These are phyloP conservation scores for Podaxis pistillaris DNA, from an alignment of 768 basidiomycete genomes.

Conservation along the genomic window DNA sequence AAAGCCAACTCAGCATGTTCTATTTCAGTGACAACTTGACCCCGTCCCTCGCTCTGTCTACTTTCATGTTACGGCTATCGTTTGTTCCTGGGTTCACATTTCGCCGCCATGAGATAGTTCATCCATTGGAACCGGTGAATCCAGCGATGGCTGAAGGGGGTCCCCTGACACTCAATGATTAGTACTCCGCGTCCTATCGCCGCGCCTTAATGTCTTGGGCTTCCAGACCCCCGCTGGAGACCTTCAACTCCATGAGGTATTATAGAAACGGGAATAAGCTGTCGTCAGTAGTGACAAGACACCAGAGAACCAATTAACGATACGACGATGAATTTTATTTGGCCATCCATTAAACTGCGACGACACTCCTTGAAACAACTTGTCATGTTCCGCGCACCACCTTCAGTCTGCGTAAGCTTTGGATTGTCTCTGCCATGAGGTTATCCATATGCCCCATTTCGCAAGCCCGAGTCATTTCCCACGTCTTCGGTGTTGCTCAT, in stretches of 20 bases:
- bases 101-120: neutral
- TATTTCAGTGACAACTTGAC: slow-evolving; percentile 1
- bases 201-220: neutral
- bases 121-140: neutral
- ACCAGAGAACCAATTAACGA: neutral
- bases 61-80: neutral
- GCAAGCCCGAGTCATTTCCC: neutral
- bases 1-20: neutral
- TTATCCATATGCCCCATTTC: neutral
- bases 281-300: neutral
- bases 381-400: neutral
- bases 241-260: neutral
- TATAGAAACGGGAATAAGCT: neutral
- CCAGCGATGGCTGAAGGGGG: neutral
- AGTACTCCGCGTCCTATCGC: slow-evolving; percentile 1
- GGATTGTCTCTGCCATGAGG: neutral
- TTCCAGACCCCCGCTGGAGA: neutral
- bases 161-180: neutral
- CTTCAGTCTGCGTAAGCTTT: neutral
- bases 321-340: neutral
- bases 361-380: neutral
- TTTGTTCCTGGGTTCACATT: slow-evolving; percentile 10
- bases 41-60: neutral
- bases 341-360: neutral
- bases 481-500: neutral